Base-by-base conservation (phyloP, 345 rosid species). In the Garcia nutans region DNA sequence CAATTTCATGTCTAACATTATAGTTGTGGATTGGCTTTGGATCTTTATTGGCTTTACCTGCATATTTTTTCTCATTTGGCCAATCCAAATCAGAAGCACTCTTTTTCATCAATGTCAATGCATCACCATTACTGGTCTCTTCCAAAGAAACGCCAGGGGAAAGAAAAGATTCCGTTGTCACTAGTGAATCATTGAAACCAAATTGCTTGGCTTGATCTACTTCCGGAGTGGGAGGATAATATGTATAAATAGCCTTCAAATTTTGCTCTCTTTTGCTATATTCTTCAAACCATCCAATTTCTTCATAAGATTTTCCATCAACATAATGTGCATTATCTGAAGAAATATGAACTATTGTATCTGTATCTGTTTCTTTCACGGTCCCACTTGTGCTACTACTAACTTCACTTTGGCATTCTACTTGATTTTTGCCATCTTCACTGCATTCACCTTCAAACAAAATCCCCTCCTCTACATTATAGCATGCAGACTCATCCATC, bases 1-100 rank as follows among this genome's bases (percentile, higher is more conserved):
- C 97, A 55, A 86, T 76, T 68, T 86, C 89, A 41, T 59, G 54
- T 17, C 76, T 70, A 13, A 76, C 60, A 22, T 24, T 16, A 6
- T 78, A 56, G 33, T 45, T 71, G 37, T 75, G 80, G 63, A 26
- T 20, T 11, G 49, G 49, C 37, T 61, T 71, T 69, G 71, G 75
- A 63, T 77, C 82, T 78, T 81, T 76, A 45, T 65, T 80, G 69
- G 66, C 73, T 4, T 28, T 58, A 37, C 22, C 45, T n/a, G 47
- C 11, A 66, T n/a, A 10, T n/a, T 16, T 50, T 64, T 78, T 63
- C 33, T 17, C 49, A 58, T 47, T 66, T 7, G 47, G 45, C 66
- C 67, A 44, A 57, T 41, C 60, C 68, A 69, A 62, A 54, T 56
- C 70, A 24, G 54, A 22, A 58, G 13, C 54, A 47, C 45, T 68